phyloP scores from a whole-genome alignment of 768 basidiomycete species.

The Mycena polygramma region DNA sequence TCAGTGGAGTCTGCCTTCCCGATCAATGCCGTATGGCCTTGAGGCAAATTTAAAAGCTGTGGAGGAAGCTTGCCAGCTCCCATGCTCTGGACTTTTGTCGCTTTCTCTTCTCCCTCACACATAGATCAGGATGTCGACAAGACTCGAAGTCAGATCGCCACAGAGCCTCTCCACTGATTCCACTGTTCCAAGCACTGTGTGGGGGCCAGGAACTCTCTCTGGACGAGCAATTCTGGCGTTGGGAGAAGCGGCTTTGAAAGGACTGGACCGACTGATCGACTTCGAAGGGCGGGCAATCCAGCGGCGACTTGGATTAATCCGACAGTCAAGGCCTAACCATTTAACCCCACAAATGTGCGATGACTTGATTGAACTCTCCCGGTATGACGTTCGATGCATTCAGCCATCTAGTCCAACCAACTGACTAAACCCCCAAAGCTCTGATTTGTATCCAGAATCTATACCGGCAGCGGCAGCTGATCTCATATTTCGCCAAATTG shows the following conservation, averaged over 20 bases:
- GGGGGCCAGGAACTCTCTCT: slow-evolving; percentile 23
- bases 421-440: too few relatives aligned
- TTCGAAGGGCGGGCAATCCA: slow-evolving; percentile 24
- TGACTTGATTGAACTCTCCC: slow-evolving; percentile 27
- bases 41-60: too few relatives aligned
- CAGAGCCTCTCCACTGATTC: slow-evolving; percentile 19
- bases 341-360: slow-evolving; percentile 11
- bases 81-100: too few relatives aligned
- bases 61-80: too few relatives aligned
- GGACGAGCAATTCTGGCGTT: slow-evolving; percentile 20
- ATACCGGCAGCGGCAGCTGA: neutral
- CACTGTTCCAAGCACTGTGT: slow-evolving; percentile 19
- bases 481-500: slow-evolving; percentile 6
- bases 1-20: too few relatives aligned
- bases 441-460: slow-evolving; percentile 15
- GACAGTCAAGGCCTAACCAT: neutral
- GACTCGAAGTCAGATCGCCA: too few relatives aligned
- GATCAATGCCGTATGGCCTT: too few relatives aligned
- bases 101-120: too few relatives aligned
- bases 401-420: neutral
- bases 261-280: slow-evolving; percentile 21
- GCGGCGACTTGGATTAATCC: slow-evolving; percentile 8
- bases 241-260: slow-evolving; percentile 14
- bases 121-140: too few relatives aligned
- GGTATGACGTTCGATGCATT: slow-evolving; percentile 11